These are phyloP conservation scores for Cryphonectria naterciae DNA, from an alignment of 2,329 filamentous ascomycete genomes.

Conservation along the genomic window DNA sequence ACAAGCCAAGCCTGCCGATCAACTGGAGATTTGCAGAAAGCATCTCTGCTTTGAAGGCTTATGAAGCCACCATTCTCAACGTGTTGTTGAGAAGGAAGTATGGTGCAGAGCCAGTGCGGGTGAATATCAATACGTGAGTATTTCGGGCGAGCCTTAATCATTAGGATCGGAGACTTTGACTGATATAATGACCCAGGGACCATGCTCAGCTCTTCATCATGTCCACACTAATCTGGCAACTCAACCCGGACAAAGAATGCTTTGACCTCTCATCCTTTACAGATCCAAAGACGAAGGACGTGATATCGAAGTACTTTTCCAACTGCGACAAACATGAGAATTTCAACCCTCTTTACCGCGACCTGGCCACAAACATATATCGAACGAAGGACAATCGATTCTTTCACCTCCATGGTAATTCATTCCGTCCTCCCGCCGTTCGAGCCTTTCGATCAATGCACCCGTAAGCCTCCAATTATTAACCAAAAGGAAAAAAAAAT, in stretches of 20 bases:
- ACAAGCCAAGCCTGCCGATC: constrained; percentile 52
- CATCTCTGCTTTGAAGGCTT: constrained; percentile 51
- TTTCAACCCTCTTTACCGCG: constrained; percentile 15
- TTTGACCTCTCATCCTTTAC: background rate
- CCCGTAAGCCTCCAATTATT: background rate
- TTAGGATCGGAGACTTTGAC: constrained; percentile 3
- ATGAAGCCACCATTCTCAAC: constrained; percentile 52
- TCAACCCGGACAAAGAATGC: constrained; percentile 11
- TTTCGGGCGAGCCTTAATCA: constrained; percentile 31
- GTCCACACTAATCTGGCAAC: constrained; percentile 40
- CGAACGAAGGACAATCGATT: constrained; percentile 31
- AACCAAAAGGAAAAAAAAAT: background rate
- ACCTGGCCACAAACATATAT: constrained; percentile 36
- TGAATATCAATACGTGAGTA: constrained; percentile 49
- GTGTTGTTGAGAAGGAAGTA: constrained; percentile 52
- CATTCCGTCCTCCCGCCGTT: background rate
- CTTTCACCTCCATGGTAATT: constrained; percentile 32
- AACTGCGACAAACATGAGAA: constrained; percentile 32
- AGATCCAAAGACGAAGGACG: background rate
- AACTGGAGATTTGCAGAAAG: constrained; percentile 62
- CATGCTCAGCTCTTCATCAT: constrained; percentile 50
- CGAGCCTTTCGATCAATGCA: background rate
- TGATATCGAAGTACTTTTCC: constrained; percentile 31
- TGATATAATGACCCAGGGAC: constrained; percentile 33
- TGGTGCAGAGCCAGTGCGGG: constrained; percentile 40